Conservation (phyloP, 257 asterid species). For the Linderniella brevidens region DNA sequence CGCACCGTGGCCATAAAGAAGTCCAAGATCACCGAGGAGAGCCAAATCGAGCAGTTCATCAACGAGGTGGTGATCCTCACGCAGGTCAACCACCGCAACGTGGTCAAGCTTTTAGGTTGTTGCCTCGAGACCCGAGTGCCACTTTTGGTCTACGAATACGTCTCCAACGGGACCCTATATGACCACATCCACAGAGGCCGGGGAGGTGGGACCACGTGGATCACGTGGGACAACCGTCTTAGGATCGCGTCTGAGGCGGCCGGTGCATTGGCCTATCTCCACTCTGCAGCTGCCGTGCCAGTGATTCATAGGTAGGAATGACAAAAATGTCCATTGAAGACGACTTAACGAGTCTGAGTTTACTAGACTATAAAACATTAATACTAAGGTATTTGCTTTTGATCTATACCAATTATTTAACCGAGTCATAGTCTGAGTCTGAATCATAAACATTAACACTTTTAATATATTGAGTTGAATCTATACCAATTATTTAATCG, state of each 20-base stretch:
- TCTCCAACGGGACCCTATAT: constrained; percentile 44
- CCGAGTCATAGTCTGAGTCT: too few relatives aligned
- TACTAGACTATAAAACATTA: too few relatives aligned
- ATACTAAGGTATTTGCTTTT: too few relatives aligned
- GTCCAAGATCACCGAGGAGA: constrained; percentile 36
- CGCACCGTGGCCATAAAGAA: constrained; percentile 54
- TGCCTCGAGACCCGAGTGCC: constrained; percentile 71
- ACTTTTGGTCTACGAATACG: constrained; percentile 46
- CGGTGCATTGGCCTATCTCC: constrained; percentile 55
- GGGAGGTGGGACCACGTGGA: constrained; percentile 18
- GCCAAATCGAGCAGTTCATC: constrained; percentile 56
- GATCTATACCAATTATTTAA: too few relatives aligned
- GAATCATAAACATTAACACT: too few relatives aligned
- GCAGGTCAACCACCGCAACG: constrained; percentile 59
- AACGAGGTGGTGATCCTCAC: constrained; percentile 69
- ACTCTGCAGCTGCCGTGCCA: constrained; percentile 49
- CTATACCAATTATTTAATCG: too few relatives aligned
- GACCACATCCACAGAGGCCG: constrained; percentile 30
- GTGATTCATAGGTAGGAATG: too few relatives aligned
- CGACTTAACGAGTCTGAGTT: too few relatives aligned
- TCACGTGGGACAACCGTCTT: constrained; percentile 49
- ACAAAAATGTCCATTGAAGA: too few relatives aligned
- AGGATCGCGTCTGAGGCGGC: constrained; percentile 58
- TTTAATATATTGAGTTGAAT: too few relatives aligned
- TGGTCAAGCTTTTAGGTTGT: constrained; percentile 62